Conservation (phyloP, 2,329 filamentous ascomycete genomes). For the Sporothrix globosa region DNA sequence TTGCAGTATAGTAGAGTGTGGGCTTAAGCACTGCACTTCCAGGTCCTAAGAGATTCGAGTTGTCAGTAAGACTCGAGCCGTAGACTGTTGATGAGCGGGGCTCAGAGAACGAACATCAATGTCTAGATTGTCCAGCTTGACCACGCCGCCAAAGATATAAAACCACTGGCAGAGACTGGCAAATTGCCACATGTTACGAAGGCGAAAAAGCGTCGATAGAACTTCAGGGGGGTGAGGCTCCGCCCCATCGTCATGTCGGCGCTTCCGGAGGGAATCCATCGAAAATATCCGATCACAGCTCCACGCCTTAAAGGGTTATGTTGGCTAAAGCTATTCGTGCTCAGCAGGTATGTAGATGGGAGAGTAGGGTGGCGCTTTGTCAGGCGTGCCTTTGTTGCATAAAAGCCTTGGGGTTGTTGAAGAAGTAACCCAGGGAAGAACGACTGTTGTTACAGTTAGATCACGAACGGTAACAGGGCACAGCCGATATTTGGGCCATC, state of each 20-base stretch:
- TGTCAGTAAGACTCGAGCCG: constrained; percentile 1
- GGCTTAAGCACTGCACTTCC: constrained; percentile 84
- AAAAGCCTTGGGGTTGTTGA: not conserved
- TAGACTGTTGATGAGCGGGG: not conserved
- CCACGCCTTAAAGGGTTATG: not conserved
- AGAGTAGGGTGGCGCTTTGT: not conserved
- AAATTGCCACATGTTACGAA: constrained; percentile 95
- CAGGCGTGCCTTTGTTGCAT: too few relatives aligned
- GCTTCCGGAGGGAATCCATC: constrained; percentile 34
- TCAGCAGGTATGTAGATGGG: not conserved
- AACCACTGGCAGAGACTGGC: constrained; percentile 93
- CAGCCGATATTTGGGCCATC: not conserved
- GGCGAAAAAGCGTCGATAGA: constrained; percentile 59
- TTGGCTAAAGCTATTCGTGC: not conserved
- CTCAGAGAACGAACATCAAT: constrained; percentile 69
- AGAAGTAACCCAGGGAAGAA: too few relatives aligned
- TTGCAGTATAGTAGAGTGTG: constrained; percentile 71
- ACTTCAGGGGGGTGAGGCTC: constrained; percentile 44
- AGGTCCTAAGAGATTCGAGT: constrained; percentile 65
- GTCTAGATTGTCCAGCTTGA: constrained; percentile 87
- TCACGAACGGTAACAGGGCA: not conserved
- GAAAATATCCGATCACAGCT: not conserved
- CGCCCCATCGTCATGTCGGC: constrained; percentile 44
- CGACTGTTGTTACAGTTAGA: not conserved
- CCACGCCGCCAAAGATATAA: constrained; percentile 81